These are phyloP conservation scores for Alternaria infectoria DNA, from an alignment of 2,329 filamentous ascomycete genomes.

Conservation along the genomic window DNA sequence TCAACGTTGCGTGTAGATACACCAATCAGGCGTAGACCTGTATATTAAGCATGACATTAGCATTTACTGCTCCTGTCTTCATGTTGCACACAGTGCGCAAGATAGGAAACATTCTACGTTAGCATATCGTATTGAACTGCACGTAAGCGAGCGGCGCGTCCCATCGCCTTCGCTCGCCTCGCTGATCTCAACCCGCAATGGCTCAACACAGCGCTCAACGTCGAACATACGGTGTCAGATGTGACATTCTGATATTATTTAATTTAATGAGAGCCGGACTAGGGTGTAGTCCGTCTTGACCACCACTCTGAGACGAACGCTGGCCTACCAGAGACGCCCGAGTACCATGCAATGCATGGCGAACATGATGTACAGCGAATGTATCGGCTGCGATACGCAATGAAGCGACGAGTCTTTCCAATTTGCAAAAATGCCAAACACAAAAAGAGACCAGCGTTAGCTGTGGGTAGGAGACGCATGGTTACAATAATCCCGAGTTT, in stretches of 20 bases:
- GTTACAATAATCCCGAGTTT: constrained; percentile 20
- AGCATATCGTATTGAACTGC: not conserved
- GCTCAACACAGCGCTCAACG: not conserved
- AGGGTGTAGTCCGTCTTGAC: not conserved
- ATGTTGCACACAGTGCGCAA: not conserved
- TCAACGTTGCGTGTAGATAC: too few relatives aligned
- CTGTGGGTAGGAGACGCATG: constrained; percentile 16
- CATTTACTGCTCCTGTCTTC: not conserved
- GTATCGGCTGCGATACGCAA: constrained; percentile 30
- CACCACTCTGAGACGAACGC: not conserved
- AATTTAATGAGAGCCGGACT: not conserved
- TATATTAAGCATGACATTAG: not conserved
- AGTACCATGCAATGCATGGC: constrained; percentile 6
- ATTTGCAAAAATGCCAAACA: constrained; percentile 10
- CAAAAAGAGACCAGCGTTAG: constrained; percentile 20
- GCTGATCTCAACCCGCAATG: not conserved
- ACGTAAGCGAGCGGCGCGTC: not conserved
- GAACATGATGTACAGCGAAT: constrained; percentile 27
- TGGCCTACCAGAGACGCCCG: constrained; percentile 2
- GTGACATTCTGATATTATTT: not conserved
- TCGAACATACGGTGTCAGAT: not conserved
- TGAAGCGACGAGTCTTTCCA: constrained; percentile 12
- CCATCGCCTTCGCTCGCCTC: not conserved
- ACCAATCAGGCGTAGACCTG: not conserved
- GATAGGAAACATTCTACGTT: not conserved